These are phyloP conservation scores for Trametes cubensis DNA, from an alignment of 768 basidiomycete species.

Conservation along the genomic window DNA sequence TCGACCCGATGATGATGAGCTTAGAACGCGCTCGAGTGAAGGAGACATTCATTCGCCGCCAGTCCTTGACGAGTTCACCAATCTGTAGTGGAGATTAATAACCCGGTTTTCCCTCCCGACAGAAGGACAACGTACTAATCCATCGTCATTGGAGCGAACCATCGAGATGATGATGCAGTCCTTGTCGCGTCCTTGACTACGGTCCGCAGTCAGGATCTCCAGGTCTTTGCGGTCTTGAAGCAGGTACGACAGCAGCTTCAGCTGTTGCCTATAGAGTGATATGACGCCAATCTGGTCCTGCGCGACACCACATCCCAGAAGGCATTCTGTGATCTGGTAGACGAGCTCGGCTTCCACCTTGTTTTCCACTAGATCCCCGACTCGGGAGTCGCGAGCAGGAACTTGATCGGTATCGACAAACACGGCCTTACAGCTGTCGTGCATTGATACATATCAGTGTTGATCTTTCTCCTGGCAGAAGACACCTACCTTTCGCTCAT, in stretches of 20 bases:
- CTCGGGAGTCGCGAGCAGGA: conserved; percentile 77
- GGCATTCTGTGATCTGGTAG: conserved; percentile 65
- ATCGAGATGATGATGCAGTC: conserved; percentile 93
- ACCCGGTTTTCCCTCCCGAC: too few species aligned
- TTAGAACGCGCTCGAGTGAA: conserved; percentile 93
- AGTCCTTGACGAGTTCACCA: conserved; percentile 92
- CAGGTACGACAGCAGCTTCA: conserved; percentile 79
- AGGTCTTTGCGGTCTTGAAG: conserved; percentile 58
- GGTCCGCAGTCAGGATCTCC: conserved; percentile 91
- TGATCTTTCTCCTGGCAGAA: neutral
- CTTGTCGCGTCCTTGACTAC: conserved; percentile 94
- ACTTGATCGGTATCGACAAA: conserved; percentile 92
- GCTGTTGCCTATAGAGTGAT: conserved; percentile 92
- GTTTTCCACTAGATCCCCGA: conserved; percentile 92
- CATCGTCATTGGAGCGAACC: conserved; percentile 82
- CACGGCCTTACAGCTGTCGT: conserved; percentile 73
- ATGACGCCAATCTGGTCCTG: conserved; percentile 83
- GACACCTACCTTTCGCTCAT: conserved; percentile 61
- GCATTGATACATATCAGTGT: neutral
- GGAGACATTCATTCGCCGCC: conserved; percentile 95
- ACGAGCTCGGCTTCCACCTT: conserved; percentile 73
- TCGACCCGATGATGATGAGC: conserved; percentile 88
- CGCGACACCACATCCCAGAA: conserved; percentile 64
- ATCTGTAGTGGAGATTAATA: conserved; percentile 50
- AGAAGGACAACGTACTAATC: conserved; percentile 54